These are phyloP conservation scores for Rhizoclosmatium globosum DNA, from an alignment of 192 early-diverging fungal species.

Conservation along the genomic window DNA sequence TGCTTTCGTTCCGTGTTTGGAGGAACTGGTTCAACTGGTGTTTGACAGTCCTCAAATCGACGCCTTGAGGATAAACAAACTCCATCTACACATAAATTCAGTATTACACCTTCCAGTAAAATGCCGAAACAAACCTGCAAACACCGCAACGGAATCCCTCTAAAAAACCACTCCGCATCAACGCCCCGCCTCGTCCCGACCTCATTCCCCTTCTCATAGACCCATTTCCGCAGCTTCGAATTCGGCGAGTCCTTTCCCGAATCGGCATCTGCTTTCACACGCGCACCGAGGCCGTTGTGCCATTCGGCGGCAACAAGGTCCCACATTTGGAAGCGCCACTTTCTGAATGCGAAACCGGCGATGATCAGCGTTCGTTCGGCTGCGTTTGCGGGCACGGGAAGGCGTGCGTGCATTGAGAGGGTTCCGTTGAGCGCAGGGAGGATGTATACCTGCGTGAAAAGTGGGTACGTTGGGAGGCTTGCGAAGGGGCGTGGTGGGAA, in stretches of 20 bases:
- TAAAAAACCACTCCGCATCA: constrained; percentile 60
- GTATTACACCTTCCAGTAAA: not conserved
- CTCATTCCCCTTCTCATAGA: constrained; percentile 41
- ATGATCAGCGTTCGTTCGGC: constrained; percentile 6
- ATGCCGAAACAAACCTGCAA: constrained; percentile 30
- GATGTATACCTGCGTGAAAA: constrained; percentile 44
- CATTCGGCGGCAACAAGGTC: constrained; percentile 19
- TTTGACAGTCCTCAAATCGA: constrained; percentile 34
- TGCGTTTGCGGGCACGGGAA: constrained; percentile 16
- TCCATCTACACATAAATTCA: constrained; percentile 39
- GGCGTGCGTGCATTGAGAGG: constrained; percentile 31
- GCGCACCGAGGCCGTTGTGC: not conserved
- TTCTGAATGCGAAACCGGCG: constrained; percentile 5
- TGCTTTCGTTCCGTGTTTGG: constrained; percentile 26
- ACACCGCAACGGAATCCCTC: constrained; percentile 47
- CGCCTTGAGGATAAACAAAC: constrained; percentile 53
- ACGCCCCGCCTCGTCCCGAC: constrained; percentile 47
- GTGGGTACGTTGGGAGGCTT: constrained; percentile 17
- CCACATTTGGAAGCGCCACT: constrained; percentile 8
- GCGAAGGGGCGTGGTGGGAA: constrained; percentile 22
- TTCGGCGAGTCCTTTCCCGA: not conserved
- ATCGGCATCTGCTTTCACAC: not conserved
- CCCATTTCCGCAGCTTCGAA: not conserved
- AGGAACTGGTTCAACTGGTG: constrained; percentile 39
- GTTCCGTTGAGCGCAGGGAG: constrained; percentile 50